Conservation (phyloP, 768 basidiomycete species). For the Gelatoporia subvermispora region DNA sequence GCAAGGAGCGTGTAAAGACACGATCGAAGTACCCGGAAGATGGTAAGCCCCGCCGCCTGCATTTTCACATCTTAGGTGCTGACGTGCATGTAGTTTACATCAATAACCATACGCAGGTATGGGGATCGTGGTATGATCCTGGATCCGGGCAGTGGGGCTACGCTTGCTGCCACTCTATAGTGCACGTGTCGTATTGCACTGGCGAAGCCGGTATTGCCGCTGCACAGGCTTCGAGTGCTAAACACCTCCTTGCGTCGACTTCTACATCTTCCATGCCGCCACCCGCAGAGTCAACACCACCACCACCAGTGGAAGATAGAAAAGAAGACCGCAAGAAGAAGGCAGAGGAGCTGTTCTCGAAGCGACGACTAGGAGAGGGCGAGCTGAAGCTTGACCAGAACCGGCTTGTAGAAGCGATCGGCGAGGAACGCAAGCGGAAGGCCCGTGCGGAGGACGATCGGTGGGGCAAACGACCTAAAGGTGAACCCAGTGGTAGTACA, state of each 20-base stretch:
- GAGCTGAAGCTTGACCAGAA: slow-evolving; percentile 72
- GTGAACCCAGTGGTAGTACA: slow-evolving; percentile 39
- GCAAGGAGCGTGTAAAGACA: slow-evolving; percentile 81
- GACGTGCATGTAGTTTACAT: slow-evolving; percentile 55
- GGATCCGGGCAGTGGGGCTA: slow-evolving; percentile 82
- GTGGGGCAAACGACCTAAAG: slow-evolving; percentile 56
- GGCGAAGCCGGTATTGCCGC: slow-evolving; percentile 83
- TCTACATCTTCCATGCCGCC: slow-evolving; percentile 18
- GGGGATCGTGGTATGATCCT: slow-evolving; percentile 92
- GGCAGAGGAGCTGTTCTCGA: slow-evolving; percentile 70
- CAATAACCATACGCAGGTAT: slow-evolving; percentile 94
- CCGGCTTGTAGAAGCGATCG: slow-evolving; percentile 62
- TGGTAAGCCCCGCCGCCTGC: slow-evolving; percentile 47
- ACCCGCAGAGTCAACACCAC: slow-evolving; percentile 8
- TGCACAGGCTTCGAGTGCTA: slow-evolving; percentile 67
- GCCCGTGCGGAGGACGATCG: slow-evolving; percentile 51
- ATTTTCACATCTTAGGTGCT: background rate
- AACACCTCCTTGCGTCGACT: slow-evolving; percentile 52
- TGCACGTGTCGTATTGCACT: slow-evolving; percentile 89
- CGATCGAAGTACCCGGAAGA: slow-evolving; percentile 96
- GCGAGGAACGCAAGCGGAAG: slow-evolving; percentile 73
- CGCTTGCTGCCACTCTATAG: slow-evolving; percentile 85
- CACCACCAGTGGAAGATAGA: slow-evolving; percentile 16
- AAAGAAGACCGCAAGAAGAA: slow-evolving; percentile 31
- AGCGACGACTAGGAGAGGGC: slow-evolving; percentile 78